Percentiles rank a stretch among this genome's conserved stretches.
These are phyloP conservation scores for Cardiospermum halicacabum DNA, from an alignment of 345 rosid genomes.

Conservation along the genomic window DNA sequence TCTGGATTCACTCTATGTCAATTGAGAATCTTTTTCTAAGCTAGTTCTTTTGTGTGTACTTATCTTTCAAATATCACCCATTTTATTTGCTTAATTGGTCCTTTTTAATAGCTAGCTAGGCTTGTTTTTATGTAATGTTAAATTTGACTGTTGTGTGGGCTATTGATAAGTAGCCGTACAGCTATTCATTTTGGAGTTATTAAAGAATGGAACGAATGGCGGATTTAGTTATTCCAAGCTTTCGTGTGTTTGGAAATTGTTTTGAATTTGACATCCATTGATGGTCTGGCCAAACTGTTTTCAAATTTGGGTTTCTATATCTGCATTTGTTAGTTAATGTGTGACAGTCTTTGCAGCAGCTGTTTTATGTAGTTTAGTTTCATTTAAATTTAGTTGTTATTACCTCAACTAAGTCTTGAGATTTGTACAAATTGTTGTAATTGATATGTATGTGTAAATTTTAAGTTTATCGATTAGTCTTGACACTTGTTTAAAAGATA, in stretches of 20 bases:
- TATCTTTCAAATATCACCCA: slow-evolving; percentile 10
- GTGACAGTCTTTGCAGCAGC: not conserved
- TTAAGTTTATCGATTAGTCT: not conserved
- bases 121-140: not conserved
- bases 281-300: not conserved
- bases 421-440: not conserved
- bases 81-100: slow-evolving; percentile 5
- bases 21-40: not conserved
- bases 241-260: not conserved
- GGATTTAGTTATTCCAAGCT: not conserved
- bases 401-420: not conserved
- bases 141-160: not conserved
- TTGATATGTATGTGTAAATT: not conserved
- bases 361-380: not conserved
- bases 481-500: slow-evolving; percentile 9
- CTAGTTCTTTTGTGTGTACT: not conserved
- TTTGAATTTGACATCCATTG: not conserved
- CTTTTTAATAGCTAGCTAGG: not conserved
- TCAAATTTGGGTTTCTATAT: not conserved
- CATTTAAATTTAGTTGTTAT: not conserved
- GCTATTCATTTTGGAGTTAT: not conserved
- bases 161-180: not conserved
- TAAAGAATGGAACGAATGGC: not conserved
- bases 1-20: not conserved
- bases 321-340: not conserved